Base-by-base conservation (phyloP, 2,329 filamentous ascomycete genomes). In the Dothistroma septosporum region DNA sequence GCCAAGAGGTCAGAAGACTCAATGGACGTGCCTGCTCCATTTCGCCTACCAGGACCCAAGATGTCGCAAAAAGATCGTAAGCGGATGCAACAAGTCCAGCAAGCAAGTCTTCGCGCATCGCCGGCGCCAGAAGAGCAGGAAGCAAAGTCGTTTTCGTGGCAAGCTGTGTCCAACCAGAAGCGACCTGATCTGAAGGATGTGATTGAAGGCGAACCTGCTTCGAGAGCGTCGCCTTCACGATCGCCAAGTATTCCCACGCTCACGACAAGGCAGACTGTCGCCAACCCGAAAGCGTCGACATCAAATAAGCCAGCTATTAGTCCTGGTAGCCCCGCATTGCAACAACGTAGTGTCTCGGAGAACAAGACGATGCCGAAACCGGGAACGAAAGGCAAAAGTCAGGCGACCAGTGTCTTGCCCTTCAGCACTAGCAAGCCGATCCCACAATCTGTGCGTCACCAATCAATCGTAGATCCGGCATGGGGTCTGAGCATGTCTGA, bases 21-120 rank as follows among this genome's bases (percentile, higher is more conserved):
- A 10, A 54, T 59, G 12, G 61, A 65, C 1, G 65, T 64, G 2
- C 63, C 69, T 16, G 61, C 61, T 21, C 62, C 69, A 1, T 66
- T 70, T 59, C 68, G 69, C 70, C 68, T 70, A 62, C 77, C 69
- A 28, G 73, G 78, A 41, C 75, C 78, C 0, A 96, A 90, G 72
- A 76, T 96, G 66, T 96, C 92, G 0, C 94, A 97, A 69, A 96
- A 94, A 71, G 92, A 97, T 74, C 87, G 92, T 22, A 97, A 96
- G 77, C 90, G 85, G 71, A 85, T 92, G 65, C 85, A 91, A 68
- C 88, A 91, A 69, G 82, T 85, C 63, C 85, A 90, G 69, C 61
- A 71, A 65, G 62, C 60, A 19, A 37, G 53, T 31, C 37, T 53
- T 12, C 11, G 16, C 7, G 24, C 58, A 12, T 28, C 53, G 19